Evolutionary conservation across 139 green algal species (phyloP).

Genomic region (Nannochloris sp.): DNA sequence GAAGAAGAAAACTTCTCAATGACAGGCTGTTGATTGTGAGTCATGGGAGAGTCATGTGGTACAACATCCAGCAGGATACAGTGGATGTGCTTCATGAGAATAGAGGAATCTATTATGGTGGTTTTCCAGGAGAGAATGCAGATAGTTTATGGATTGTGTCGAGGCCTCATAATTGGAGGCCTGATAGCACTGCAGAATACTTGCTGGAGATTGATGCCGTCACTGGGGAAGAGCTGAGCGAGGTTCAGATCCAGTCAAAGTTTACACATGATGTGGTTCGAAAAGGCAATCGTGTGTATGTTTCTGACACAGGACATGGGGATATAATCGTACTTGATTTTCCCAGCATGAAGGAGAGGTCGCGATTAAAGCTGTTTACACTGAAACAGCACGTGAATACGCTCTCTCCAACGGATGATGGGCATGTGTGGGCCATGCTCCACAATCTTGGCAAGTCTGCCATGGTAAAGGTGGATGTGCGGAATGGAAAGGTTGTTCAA

Average conservation of each 20-base stretch:
- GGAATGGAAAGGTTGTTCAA: slow-evolving; percentile 2
- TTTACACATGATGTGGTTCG: slow-evolving; percentile 69
- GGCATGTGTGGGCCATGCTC: slow-evolving; percentile 57
- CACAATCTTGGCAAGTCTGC: slow-evolving; percentile 64
- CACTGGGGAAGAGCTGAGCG: slow-evolving; percentile 37
- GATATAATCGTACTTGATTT: slow-evolving; percentile 49
- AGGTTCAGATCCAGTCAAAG: slow-evolving; percentile 19
- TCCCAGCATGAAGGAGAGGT: slow-evolving; percentile 41
- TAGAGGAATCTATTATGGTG: slow-evolving; percentile 61
- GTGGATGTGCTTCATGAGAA: slow-evolving; percentile 53
- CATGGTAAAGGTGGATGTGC: slow-evolving; percentile 35
- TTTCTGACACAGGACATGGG: slow-evolving; percentile 55
- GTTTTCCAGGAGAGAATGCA: slow-evolving; percentile 38
- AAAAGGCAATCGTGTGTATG: slow-evolving; percentile 36
- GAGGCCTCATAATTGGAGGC: slow-evolving; percentile 65
- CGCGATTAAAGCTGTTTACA: slow-evolving; percentile 45
- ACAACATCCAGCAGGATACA: slow-evolving; percentile 35
- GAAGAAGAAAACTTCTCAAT: no score
- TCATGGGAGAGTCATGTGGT: slow-evolving; percentile 58
- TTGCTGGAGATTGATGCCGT: slow-evolving; percentile 52
- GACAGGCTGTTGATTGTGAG: slow-evolving; percentile 15
- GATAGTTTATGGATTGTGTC: slow-evolving; percentile 53
- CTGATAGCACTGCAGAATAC: slow-evolving; percentile 34
- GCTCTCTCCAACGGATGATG: slow-evolving; percentile 37
- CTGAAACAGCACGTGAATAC: slow-evolving; percentile 62